phyloP scores from a whole-genome alignment of 768 basidiomycete genomes.

The Hericium coralloides region DNA sequence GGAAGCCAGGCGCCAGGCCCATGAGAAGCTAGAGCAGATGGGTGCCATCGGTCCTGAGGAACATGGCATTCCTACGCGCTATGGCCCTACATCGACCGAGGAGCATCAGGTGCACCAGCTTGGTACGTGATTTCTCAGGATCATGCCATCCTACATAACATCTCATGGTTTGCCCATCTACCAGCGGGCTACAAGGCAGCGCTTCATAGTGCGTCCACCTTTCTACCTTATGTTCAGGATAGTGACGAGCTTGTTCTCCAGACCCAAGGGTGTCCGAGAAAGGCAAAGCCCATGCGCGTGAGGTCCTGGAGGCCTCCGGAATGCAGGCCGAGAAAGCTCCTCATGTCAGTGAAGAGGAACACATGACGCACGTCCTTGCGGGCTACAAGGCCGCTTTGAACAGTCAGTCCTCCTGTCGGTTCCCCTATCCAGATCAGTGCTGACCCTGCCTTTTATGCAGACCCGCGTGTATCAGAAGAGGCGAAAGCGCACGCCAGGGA shows the following conservation, averaged over 20 bases:
- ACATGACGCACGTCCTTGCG: slow-evolving; percentile 37
- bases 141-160: too few species aligned
- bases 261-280: slow-evolving; percentile 14
- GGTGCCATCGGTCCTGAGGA: slow-evolving; percentile 13
- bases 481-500: slow-evolving; percentile 41
- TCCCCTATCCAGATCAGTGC: neutral
- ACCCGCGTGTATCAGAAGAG: slow-evolving; percentile 36
- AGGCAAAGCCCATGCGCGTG: slow-evolving; percentile 46
- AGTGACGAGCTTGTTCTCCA: too few species aligned
- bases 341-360: slow-evolving; percentile 27
- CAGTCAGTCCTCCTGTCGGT: slow-evolving; percentile 26
- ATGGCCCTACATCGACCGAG: too few species aligned
- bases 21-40: slow-evolving; percentile 35
- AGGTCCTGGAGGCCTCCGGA: slow-evolving; percentile 40
- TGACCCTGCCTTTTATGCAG: slow-evolving; percentile 18
- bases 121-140: too few species aligned
- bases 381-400: slow-evolving; percentile 49
- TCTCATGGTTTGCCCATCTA: neutral
- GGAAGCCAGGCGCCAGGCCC: slow-evolving; percentile 43
- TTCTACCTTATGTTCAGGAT: too few species aligned
- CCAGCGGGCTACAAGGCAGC: neutral
- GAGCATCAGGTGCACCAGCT: too few species aligned
- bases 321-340: slow-evolving; percentile 23
- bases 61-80: neutral
- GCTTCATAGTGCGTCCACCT: neutral